Evolutionary conservation across 306 rosid species (phyloP), one percentile per base, ranked within the genome.

Genomic region (Prunus campanulata): DNA sequence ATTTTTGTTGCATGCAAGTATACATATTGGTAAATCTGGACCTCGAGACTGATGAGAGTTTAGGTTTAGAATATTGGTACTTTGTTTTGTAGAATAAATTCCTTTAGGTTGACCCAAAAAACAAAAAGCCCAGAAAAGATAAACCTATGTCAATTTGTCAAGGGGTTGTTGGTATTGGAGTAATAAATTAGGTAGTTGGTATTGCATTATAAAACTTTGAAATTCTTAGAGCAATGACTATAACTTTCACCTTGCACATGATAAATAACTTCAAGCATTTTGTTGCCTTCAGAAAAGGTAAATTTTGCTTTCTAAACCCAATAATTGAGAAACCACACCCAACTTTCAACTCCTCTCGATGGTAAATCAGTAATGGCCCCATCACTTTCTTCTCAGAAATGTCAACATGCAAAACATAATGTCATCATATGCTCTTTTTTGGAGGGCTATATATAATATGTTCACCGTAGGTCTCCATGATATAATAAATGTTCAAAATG

Each of bases 81-180:
- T 39, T 39, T 7, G 44, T 7, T 39, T 39, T 39, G 44, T 39
- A 6, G 44, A 39, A 39, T 8, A 39, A 6, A 39, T 39, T 39
- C 44, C 9, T 39, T 39, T 39, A 39, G 9, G 44, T 39, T 39
- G 44, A 39, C 44, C 44, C 2, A 39, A 6, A 39, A 7, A 39
- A 7, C 9, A 7, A 39, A 39, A 39, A 39, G 7, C 1, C 9
- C 2, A 39, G 44, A 39, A 39, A 39, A 39, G 44, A 55, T 3
- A 24, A 12, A 14, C 5, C 39, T 11, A 59, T 30, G 47, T 35
- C 14, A 32, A 70, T n/a, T 39, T 55, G 76, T 39, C 54, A 72
- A 57, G 42, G 44, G 14, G 76, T 72, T 14, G 76, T 72, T 57
- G 55, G 51, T 5, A 39, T 55, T 39, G 49, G 24, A 72, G 52